Evolutionary conservation across 2,329 filamentous ascomycete genomes (phyloP), one percentile per base, ranked within the genome.

Genomic region (Monilinia aucupariae): DNA sequence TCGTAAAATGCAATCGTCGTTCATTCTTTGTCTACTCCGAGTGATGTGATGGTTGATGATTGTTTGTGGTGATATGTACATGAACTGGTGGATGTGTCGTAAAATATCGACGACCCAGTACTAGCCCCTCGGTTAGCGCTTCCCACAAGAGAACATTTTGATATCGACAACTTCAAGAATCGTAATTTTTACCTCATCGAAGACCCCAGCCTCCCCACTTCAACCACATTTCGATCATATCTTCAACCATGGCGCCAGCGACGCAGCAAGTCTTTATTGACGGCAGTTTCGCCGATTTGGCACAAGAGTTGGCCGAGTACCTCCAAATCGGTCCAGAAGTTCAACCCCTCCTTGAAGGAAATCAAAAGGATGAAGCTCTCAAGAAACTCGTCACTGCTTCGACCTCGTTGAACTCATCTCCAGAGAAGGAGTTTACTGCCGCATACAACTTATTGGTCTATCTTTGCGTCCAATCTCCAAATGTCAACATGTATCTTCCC

Each of bases 381-480:
- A 89, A 92, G 81, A 92, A 92, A 82, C 82, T 99, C 68, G 90
- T 97, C 66, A 85, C 87, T 69, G 89, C 90, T 64, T 91, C 91
- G 60, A 78, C 83, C 60, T 84, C 83, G 58, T 82, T 99, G 75
- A 96, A 92, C 78, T 83, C 84, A 67, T 90, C 92, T 62, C 91
- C 93, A 64, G 94, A 99, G 83, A 96, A 94, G 84, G 93, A 97
- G 78, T 94, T 97, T 76, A 92, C 91, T 65, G 89, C 93, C 64
- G 91, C 93, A 66, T 97, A 97, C 80, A 97, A 99, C 80, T 88
- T 97, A 71, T 88, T 99, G 76, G 88, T 97, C 74, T 91, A 97
- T 81, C 87, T 99, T 65, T 86, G 96, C 70, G 83, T 91, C 72
- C 91, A 96, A 79, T 91, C 92, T 65, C 85, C 89, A 71, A 90